A percentile compares a stretch with the other conserved stretches of the same genome.
Conservation (phyloP, 2,329 filamentous ascomycete species). For the Cladosporium austrohemisphaericum region DNA sequence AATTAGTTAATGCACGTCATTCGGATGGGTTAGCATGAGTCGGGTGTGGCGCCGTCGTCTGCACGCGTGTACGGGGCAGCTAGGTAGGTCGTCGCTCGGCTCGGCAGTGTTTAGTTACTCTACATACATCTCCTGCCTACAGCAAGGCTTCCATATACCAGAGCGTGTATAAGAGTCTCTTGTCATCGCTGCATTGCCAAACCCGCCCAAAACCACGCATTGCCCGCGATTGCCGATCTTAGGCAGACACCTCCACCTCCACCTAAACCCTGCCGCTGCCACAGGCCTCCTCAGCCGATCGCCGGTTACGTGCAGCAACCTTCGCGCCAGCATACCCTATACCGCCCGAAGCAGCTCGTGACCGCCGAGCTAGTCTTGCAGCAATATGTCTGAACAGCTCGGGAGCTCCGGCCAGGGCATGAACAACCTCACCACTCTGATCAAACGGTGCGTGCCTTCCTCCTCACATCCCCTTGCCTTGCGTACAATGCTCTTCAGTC, state of each 20-base stretch:
- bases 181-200: neutral
- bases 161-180: neutral
- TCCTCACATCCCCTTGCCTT: constrained; percentile 13
- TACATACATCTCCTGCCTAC: constrained; percentile 3
- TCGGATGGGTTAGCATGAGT: neutral
- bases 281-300: neutral
- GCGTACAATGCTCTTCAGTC: neutral
- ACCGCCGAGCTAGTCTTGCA: neutral
- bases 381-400: constrained; percentile 12
- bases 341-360: constrained; percentile 4
- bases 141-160: constrained; percentile 1
- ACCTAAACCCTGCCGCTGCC: no score
- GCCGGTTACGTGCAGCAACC: constrained; percentile 11
- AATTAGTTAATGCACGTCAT: neutral
- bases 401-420: constrained; percentile 55
- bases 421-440: constrained; percentile 94
- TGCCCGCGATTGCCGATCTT: no score
- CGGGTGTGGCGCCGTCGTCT: no score
- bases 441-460: constrained; percentile 70
- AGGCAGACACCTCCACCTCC: no score
- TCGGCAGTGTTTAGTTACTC: no score
- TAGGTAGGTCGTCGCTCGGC: no score
- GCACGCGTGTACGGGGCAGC: no score
- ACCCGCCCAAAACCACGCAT: no score
- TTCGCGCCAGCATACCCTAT: neutral